Percentiles rank a stretch among this genome's conserved stretches.
Conservation (phyloP, 208 protist genomes). For the Leishmania martiniquensis region DNA sequence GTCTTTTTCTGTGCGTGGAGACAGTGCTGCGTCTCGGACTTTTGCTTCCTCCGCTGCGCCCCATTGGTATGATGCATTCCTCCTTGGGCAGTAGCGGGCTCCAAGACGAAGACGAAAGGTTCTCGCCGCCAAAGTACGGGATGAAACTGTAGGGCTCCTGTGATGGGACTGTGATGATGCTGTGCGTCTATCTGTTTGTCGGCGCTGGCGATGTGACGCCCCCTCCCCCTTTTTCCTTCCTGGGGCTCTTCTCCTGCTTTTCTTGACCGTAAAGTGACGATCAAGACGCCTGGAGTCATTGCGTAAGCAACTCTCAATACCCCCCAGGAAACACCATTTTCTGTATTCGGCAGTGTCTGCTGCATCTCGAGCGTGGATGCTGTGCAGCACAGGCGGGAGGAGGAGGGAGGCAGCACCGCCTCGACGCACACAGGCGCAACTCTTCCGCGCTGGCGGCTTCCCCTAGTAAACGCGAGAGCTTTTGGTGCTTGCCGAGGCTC, state of each 20-base stretch:
- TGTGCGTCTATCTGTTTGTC: not conserved
- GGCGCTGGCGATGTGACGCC: not conserved
- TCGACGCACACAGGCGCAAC: not conserved
- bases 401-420: not conserved
- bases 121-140: not conserved
- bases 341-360: not conserved
- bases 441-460: conserved; percentile 1
- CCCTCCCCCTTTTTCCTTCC: not conserved
- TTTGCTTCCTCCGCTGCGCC: not conserved
- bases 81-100: not conserved
- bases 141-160: not conserved
- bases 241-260: not conserved
- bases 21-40: not conserved
- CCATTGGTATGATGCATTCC: not conserved
- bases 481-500: not conserved
- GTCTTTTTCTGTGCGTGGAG: not conserved
- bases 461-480: not conserved
- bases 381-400: too few species aligned
- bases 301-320: not conserved
- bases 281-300: not conserved
- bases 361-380: not conserved
- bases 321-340: not conserved
- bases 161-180: not conserved
- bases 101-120: not conserved
- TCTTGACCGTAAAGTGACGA: conserved; percentile 3